These are phyloP conservation scores for Cladophialophora immunda DNA, from an alignment of 2,329 filamentous ascomycete genomes.

Conservation along the genomic window DNA sequence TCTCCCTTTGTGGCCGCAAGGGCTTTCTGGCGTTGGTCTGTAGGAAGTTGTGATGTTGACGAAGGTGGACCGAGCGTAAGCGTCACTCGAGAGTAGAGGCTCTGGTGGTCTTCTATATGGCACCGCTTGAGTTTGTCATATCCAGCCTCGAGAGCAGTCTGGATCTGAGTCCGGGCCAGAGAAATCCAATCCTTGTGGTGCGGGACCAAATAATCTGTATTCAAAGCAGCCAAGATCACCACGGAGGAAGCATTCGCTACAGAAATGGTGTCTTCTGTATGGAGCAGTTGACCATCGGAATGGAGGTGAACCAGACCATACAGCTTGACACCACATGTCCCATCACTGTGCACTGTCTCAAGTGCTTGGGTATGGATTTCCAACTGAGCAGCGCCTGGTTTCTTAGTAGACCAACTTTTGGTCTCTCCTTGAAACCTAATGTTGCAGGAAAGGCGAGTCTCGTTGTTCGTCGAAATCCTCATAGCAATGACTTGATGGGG, in stretches of 20 bases:
- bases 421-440: neutral
- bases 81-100: neutral
- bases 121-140: neutral
- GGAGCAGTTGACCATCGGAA: neutral
- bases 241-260: neutral
- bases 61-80: neutral
- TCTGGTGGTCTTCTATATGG: neutral
- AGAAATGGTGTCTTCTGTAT: neutral
- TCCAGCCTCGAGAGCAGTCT: neutral
- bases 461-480: neutral
- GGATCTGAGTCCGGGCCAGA: neutral
- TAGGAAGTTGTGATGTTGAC: neutral
- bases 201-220: neutral
- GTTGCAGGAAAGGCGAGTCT: neutral
- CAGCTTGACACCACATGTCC: conserved; percentile 2
- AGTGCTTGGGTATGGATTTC: neutral
- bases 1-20: neutral
- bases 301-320: neutral
- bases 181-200: neutral
- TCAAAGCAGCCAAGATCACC: neutral
- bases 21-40: neutral
- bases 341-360: conserved; percentile 4
- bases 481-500: neutral
- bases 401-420: neutral
- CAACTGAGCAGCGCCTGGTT: neutral